Evolutionary conservation across 2,329 filamentous ascomycete species (phyloP).

Genomic region (Scorias spongiosa): DNA sequence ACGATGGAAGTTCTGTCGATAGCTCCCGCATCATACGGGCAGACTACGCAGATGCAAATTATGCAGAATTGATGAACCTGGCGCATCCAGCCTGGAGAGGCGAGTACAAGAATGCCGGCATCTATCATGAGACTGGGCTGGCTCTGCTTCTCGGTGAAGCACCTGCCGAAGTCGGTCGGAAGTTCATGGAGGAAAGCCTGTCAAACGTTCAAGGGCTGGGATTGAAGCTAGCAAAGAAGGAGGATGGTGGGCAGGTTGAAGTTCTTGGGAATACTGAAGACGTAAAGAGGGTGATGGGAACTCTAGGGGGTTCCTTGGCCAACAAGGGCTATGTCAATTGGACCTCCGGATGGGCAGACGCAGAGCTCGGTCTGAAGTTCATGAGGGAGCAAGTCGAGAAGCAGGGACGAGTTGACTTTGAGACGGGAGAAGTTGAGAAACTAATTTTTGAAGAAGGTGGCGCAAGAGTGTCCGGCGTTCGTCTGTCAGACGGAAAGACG

Average conservation of each 20-base stretch:
- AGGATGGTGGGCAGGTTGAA: constrained; percentile 21
- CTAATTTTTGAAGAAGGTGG: constrained; percentile 24
- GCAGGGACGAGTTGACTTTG: constrained; percentile 37
- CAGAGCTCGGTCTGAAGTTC: constrained; percentile 53
- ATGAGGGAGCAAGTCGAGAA: constrained; percentile 39
- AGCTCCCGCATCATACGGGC: constrained; percentile 47
- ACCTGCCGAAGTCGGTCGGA: constrained; percentile 24
- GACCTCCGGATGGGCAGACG: constrained; percentile 67
- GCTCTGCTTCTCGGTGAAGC: constrained; percentile 37
- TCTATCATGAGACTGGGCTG: constrained; percentile 58
- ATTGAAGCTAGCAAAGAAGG: constrained; percentile 23
- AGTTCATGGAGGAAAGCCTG: constrained; percentile 46
- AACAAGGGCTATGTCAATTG: constrained; percentile 59
- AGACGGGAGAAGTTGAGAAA: constrained; percentile 33
- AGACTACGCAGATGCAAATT: constrained; percentile 71
- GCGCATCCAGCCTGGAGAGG: constrained; percentile 58
- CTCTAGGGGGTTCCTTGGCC: constrained; percentile 33
- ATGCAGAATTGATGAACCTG: constrained; percentile 55
- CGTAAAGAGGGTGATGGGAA: constrained; percentile 25
- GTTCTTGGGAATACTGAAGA: constrained; percentile 23
- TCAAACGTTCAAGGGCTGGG: constrained; percentile 44
- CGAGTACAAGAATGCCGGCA: constrained; percentile 30
- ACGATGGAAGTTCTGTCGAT: constrained; percentile 38
- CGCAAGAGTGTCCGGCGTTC: constrained; percentile 40
- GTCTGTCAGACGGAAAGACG: constrained; percentile 33